These are phyloP conservation scores for Cryptosporidium felis DNA, from an alignment of 169 alveolate genomes.

Conservation along the genomic window DNA sequence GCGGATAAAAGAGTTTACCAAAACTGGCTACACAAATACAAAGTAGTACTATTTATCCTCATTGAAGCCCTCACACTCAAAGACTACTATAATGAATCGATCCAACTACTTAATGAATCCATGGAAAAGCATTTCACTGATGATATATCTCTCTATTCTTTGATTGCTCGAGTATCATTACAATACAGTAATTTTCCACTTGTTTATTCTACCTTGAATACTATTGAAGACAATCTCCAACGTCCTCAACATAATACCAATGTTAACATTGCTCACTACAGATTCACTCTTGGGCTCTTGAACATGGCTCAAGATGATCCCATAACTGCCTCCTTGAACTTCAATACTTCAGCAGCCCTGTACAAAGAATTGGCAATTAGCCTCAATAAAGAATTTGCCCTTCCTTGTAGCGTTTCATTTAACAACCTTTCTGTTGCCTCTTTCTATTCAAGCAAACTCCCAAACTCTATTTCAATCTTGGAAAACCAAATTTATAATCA, in stretches of 20 bases:
- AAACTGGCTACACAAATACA: constrained; percentile 22
- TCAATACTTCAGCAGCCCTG: constrained; percentile 65
- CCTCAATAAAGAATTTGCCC: constrained; percentile 4
- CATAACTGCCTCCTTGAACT: constrained; percentile 57
- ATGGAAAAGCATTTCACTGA: constrained; percentile 28
- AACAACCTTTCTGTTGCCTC: constrained; percentile 61
- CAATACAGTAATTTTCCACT: constrained; percentile 31
- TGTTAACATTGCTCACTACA: constrained; percentile 60
- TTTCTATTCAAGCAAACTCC: constrained; percentile 50
- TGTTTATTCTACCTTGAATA: neutral
- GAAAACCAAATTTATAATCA: constrained; percentile 53
- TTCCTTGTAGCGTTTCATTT: constrained; percentile 27
- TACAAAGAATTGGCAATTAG: constrained; percentile 40
- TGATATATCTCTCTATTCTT: constrained; percentile 32
- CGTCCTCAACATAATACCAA: constrained; percentile 1
- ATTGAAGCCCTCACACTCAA: constrained; percentile 24
- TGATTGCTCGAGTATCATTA: constrained; percentile 21
- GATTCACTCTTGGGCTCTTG: constrained; percentile 67
- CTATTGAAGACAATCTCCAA: constrained; percentile 18
- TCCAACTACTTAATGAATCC: neutral
- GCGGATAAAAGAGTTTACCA: neutral
- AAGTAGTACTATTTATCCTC: constrained; percentile 2
- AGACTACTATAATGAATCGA: constrained; percentile 45
- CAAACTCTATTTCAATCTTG: constrained; percentile 10
- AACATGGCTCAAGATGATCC: constrained; percentile 69